Evolutionary conservation across 2,329 filamentous ascomycete species (phyloP), one percentile per base, ranked within the genome.

Genomic region (Ceratocystis papillata): DNA sequence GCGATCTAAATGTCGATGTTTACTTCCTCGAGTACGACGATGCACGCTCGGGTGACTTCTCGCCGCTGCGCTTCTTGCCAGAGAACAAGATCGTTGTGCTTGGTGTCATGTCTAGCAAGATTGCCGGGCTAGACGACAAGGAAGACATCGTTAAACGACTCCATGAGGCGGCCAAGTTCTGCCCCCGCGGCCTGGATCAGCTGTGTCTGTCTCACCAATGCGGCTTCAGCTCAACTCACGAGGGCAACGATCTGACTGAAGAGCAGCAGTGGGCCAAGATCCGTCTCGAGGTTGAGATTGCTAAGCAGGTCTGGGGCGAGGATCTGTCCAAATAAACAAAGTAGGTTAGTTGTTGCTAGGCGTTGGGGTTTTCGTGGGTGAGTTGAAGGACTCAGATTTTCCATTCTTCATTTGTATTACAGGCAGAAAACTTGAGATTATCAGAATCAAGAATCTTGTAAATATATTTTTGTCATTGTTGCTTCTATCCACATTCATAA

Each of bases 221-320:
- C 72, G 85, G 85, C 0, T 87, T 87, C 73, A 65, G 63, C 30
- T 88, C 84, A 70, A 86, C 89, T 70, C 81, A 83, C 12, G 79
- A 86, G 69, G 87, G 86, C 4, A 75, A 75, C 0, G 88, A 90
- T 71, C 80, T 90, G 71, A 83, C 81, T 1, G 80, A 81, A 71
- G 81, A 87, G 41, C 86, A 85, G 70, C 89, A 89, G 87, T 80
- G 85, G 75, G 82, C 80, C 71, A 90, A 89, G 78, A 74, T 90
- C 71, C 80, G 83, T 75, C 76, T 90, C 65, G 87, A 89, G 46
- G 80, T 84, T 67, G 79, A 83, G 64, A 80, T 90, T 70, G 86
- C 87, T 4, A 80, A 85, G 70, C 80, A 83, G 66, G 78, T 90
- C 46, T 90, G 87, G 87, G 67, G 67, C 8, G 67, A 68, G 7